phyloP scores from a whole-genome alignment of 148 eudicot genomes.

The Salicornia ramosissima region DNA sequence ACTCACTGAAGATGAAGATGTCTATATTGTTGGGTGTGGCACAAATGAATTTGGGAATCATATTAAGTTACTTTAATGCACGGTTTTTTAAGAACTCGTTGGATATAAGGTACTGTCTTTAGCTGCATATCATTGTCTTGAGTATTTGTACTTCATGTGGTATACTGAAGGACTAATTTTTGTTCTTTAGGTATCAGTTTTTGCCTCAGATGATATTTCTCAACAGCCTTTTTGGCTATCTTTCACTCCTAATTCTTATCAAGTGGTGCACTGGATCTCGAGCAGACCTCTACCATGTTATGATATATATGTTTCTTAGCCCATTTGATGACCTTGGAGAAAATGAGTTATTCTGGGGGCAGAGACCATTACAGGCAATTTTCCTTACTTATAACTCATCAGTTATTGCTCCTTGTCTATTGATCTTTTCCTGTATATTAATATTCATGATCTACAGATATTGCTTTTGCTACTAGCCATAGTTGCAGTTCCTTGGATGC shows the following conservation, averaged over 20 bases:
- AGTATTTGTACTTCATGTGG: slow-evolving; percentile 5
- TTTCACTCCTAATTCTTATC: slow-evolving; percentile 77
- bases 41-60: slow-evolving; percentile 95
- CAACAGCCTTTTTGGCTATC: slow-evolving; percentile 98
- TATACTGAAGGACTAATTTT: slow-evolving; percentile 17
- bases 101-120: slow-evolving; percentile 65
- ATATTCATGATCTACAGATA: slow-evolving; percentile 46
- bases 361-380: slow-evolving; percentile 79
- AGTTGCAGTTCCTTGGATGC: slow-evolving; percentile 99
- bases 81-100: slow-evolving; percentile 68
- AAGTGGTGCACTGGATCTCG: slow-evolving; percentile 98
- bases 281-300: slow-evolving; percentile 98
- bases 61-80: slow-evolving; percentile 90
- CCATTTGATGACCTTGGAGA: slow-evolving; percentile 96
- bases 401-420: neutral
- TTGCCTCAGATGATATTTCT: slow-evolving; percentile 96
- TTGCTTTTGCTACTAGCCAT: slow-evolving; percentile 76
- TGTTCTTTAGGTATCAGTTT: slow-evolving; percentile 78
- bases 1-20: slow-evolving; percentile 99
- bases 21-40: slow-evolving; percentile 84
- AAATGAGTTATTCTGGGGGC: slow-evolving; percentile 95
- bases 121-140: slow-evolving; percentile 13
- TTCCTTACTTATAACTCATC: slow-evolving; percentile 16
- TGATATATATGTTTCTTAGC: slow-evolving; percentile 98
- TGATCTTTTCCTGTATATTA: neutral